Base-by-base conservation (phyloP, 495 filamentous ascomycete species). In the Lepidopterella palustris region DNA sequence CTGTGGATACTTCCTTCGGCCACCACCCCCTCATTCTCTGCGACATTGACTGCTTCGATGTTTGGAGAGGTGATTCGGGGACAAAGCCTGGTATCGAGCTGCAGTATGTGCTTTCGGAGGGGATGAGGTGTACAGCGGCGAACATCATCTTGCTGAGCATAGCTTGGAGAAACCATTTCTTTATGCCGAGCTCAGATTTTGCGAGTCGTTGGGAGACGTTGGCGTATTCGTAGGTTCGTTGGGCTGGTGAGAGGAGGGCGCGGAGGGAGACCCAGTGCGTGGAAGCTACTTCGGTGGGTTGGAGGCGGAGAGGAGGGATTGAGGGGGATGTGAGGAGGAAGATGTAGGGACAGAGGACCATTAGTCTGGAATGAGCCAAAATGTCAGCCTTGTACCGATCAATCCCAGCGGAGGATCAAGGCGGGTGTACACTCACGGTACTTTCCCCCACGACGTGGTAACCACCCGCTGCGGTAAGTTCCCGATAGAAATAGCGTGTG, bases 261-360 rank as follows among this genome's bases (percentile, higher is more conserved):
- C 81, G 76, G 0, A 90, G 70, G 6, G 88, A 81, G 21, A 92
- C 85, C 88, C 88, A 92, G 70, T 92, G 88, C 4, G 81, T 82
- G 1, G 87, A 86, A 28, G 82, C 84, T 8, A 90, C 85, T 73
- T 92, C 88, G 3, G 83, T 79, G 1, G 86, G 85, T 64, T 90
- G 87, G 23, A 90, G 74, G 20, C 75, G 75, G 15, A 90, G 74
- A 8, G 80, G 72, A 0, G 85, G 83, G 9, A 82, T 73, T 29
- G 80, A 73, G 40, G 79, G 79, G 25, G 75, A 77, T 11, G 82
- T 86, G 29, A 82, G 69, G 23, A 92, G 73, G 67, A 84, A 90
- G 47, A 92, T 74, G 68, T 86, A 90, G 0, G 87, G 86, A 60
- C 86, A 90, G 4, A 91, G 80, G 2, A 90, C 85, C 86, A 91